Percentiles rank a stretch among this genome's conserved stretches.
Conservation (phyloP, 1,284 basidiomycete species). For the Exobasidium cylindrosporum region DNA sequence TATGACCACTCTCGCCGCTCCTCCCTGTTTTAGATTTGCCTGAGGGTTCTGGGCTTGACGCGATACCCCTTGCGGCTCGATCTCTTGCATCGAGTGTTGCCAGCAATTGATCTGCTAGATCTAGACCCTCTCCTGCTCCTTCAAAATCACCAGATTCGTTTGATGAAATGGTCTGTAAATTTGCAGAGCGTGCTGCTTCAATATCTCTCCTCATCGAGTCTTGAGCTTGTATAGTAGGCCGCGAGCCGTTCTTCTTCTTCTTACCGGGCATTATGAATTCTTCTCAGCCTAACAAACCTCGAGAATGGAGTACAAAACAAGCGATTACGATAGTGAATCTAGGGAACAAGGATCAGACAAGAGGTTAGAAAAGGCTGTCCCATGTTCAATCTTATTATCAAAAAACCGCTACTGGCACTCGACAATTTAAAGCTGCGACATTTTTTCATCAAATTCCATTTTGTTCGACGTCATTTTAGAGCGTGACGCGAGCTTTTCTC, state of each 20-base stretch:
- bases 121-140: constrained; percentile 29
- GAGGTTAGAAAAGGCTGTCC: no score
- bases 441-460: no score
- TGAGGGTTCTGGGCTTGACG: not conserved
- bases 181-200: not conserved
- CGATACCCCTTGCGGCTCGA: constrained; percentile 19
- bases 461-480: no score
- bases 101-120: constrained; percentile 41
- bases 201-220: constrained; percentile 11
- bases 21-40: not conserved
- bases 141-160: constrained; percentile 10
- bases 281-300: no score
- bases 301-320: no score
- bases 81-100: constrained; percentile 39
- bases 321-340: no score
- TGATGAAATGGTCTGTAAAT: not conserved
- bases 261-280: constrained; percentile 3
- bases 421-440: no score
- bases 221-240: not conserved
- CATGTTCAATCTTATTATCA: no score
- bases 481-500: no score
- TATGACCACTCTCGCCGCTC: not conserved
- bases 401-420: no score
- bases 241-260: constrained; percentile 6
- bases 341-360: no score